Conservation (phyloP, 2,329 filamentous ascomycete genomes). For the Pseudogymnoascus sp. region DNA sequence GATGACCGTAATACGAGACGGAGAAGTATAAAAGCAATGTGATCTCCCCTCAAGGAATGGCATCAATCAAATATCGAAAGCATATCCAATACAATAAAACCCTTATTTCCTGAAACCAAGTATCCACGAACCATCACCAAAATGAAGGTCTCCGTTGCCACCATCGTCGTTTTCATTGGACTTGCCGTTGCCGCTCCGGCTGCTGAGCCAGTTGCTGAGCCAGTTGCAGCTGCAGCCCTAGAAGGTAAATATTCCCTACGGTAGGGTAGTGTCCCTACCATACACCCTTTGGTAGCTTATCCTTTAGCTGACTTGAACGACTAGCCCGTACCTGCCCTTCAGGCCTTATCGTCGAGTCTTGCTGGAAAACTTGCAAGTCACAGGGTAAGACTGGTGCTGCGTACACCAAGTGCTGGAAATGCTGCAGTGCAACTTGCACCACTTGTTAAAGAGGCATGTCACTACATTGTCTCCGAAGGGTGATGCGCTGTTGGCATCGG, state of each 20-base stretch:
- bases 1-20: no score
- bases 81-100: not conserved
- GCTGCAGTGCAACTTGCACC: not conserved
- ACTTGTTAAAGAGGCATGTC: not conserved
- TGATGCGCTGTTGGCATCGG: not conserved
- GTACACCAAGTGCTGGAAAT: not conserved
- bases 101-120: not conserved
- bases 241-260: not conserved
- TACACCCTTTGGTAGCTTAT: not conserved
- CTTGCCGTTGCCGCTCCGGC: not conserved
- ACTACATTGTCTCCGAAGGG: not conserved
- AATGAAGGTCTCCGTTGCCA: not conserved
- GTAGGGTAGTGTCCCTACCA: not conserved
- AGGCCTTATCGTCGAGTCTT: not conserved
- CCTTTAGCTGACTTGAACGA: not conserved
- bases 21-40: not conserved
- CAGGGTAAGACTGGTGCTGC: constrained; percentile 5
- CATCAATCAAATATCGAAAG: not conserved
- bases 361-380: not conserved
- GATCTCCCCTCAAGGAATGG: not conserved
- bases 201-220: not conserved
- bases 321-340: not conserved
- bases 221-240: not conserved
- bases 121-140: not conserved
- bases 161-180: not conserved